Percentiles rank a stretch among this genome's conserved stretches.
Evolutionary conservation across 768 basidiomycete species (phyloP).

Genomic region (Tricholoma terreum): DNA sequence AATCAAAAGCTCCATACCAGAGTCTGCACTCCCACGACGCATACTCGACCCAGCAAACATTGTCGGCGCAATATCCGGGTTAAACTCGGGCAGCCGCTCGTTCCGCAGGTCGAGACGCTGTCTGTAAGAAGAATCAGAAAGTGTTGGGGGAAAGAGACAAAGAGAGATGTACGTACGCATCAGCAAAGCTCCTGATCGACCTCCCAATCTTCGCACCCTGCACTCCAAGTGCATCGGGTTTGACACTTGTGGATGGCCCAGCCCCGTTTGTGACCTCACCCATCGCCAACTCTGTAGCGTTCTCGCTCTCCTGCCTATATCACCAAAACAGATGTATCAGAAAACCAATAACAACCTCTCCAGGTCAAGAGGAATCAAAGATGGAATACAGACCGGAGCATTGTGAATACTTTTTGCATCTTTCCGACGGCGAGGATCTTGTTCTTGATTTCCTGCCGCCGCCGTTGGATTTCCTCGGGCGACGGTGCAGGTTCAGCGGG

Average conservation of each 20-base stretch:
- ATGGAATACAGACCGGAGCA: slow-evolving; percentile 68
- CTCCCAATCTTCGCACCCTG: slow-evolving; percentile 56
- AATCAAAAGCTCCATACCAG: slow-evolving; percentile 64
- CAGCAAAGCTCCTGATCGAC: slow-evolving; percentile 69
- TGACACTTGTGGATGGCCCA: slow-evolving; percentile 16
- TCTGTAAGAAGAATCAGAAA: slow-evolving; percentile 30
- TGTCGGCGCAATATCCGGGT: slow-evolving; percentile 34
- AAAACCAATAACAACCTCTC: neutral
- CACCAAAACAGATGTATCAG: neutral
- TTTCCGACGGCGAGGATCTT: slow-evolving; percentile 92
- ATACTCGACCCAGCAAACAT: slow-evolving; percentile 65
- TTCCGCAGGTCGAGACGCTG: slow-evolving; percentile 72
- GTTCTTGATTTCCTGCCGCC: slow-evolving; percentile 81
- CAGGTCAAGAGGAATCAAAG: slow-evolving; percentile 1
- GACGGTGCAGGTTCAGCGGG: slow-evolving; percentile 26
- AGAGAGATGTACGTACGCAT: slow-evolving; percentile 53
- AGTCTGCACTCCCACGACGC: slow-evolving; percentile 40
- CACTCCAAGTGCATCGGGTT: slow-evolving; percentile 54
- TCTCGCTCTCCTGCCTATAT: slow-evolving; percentile 74
- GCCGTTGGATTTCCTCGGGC: slow-evolving; percentile 43
- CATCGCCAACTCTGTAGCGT: slow-evolving; percentile 61
- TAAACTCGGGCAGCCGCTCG: slow-evolving; percentile 67
- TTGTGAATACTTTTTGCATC: slow-evolving; percentile 87
- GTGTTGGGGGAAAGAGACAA: neutral
- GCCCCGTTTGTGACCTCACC: slow-evolving; percentile 28